Evolutionary conservation across 192 early-diverging fungal genomes (phyloP).

Genomic region (Umbelopsis vinacea): DNA sequence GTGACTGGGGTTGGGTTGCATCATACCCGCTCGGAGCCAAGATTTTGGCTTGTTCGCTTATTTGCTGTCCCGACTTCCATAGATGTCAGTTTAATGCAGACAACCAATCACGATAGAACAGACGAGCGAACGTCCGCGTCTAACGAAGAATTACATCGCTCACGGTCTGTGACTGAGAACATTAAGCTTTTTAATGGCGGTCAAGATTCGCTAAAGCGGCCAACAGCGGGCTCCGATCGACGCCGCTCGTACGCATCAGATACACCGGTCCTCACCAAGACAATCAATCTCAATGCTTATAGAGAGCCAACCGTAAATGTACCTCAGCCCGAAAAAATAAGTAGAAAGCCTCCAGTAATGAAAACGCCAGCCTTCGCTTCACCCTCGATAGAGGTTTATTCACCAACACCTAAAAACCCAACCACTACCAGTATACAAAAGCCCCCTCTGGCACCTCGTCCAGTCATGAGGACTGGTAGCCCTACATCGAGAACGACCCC

Average conservation of each 20-base stretch:
- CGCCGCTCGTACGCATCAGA: neutral
- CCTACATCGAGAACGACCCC: neutral
- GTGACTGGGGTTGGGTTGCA: too few species aligned
- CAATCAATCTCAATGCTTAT: conserved; percentile 14
- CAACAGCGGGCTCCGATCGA: neutral
- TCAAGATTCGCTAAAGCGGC: neutral
- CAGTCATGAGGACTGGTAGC: neutral
- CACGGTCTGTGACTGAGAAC: conserved; percentile 7
- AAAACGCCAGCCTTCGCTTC: neutral
- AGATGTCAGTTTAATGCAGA: conserved; percentile 22
- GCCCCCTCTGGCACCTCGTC: conserved; percentile 19
- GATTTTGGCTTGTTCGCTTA: neutral
- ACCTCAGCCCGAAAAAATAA: neutral
- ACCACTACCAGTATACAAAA: neutral
- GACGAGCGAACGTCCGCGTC: conserved; percentile 1
- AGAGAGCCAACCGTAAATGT: neutral
- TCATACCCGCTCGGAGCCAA: neutral
- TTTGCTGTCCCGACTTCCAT: neutral
- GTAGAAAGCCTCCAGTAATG: neutral
- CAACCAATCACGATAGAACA: conserved; percentile 18
- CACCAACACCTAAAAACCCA: neutral
- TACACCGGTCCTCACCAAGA: conserved; percentile 5
- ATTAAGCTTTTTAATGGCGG: conserved; percentile 8
- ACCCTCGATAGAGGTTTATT: neutral
- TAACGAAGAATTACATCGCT: neutral